A percentile compares a stretch with the other conserved stretches of the same genome.
These are phyloP conservation scores for Carpinus fangiana DNA, from an alignment of 306 rosid species.

Conservation along the genomic window DNA sequence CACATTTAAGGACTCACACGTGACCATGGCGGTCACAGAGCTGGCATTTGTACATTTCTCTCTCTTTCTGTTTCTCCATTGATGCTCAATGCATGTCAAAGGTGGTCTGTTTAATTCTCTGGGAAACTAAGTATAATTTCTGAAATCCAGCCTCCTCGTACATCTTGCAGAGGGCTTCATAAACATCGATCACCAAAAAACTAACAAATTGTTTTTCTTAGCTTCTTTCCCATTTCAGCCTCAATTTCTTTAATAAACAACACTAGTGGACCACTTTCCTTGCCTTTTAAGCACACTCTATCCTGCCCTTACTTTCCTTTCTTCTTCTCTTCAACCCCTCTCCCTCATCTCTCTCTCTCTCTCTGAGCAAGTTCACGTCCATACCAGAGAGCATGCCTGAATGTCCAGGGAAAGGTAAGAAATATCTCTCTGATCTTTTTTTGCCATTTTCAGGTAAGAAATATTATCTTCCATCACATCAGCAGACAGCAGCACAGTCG, in stretches of 20 bases:
- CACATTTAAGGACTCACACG: slow-evolving; percentile 81
- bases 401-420: slow-evolving; percentile 98
- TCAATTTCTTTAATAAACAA: slow-evolving; percentile 39
- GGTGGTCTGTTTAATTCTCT: slow-evolving; percentile 7
- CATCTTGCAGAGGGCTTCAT: slow-evolving; percentile 30
- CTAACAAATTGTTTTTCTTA: slow-evolving; percentile 16
- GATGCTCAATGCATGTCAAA: slow-evolving; percentile 1
- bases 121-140: slow-evolving; percentile 10
- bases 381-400: slow-evolving; percentile 82
- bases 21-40: slow-evolving; percentile 48
- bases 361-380: slow-evolving; percentile 41
- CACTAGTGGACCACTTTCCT: slow-evolving; percentile 42
- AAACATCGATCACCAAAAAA: slow-evolving; percentile 19
- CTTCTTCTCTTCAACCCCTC: slow-evolving; percentile 20
- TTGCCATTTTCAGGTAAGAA: background rate
- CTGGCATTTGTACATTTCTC: slow-evolving; percentile 37
- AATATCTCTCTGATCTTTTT: background rate
- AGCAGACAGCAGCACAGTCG: background rate
- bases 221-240: slow-evolving; percentile 17
- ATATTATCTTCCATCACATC: background rate
- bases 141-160: slow-evolving; percentile 36
- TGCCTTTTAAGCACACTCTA: slow-evolving; percentile 78
- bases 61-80: slow-evolving; percentile 19
- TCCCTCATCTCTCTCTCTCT: slow-evolving; percentile 33
- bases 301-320: slow-evolving; percentile 45